Conservation (phyloP, 495 filamentous ascomycete species). For the Rusavskia elegans region DNA sequence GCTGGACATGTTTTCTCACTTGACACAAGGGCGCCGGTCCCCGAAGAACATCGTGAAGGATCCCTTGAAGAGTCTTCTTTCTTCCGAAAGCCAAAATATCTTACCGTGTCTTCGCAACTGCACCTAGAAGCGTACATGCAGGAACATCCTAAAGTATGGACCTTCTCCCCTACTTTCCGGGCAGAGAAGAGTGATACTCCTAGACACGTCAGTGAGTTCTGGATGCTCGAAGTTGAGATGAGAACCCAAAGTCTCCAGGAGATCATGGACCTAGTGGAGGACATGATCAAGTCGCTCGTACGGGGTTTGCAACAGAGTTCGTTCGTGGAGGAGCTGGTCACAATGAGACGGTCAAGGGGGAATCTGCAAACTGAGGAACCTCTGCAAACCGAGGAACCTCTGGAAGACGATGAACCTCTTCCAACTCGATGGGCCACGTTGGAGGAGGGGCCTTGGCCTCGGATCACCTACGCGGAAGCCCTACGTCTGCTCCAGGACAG, state of each 20-base stretch:
- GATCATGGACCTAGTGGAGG: slow-evolving; percentile 67
- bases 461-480: slow-evolving; percentile 73
- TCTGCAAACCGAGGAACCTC: background rate
- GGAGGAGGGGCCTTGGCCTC: slow-evolving; percentile 49
- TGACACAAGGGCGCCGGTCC: slow-evolving; percentile 16
- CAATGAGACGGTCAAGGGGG: slow-evolving; percentile 21
- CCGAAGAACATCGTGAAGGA: slow-evolving; percentile 16
- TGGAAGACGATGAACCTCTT: slow-evolving; percentile 21
- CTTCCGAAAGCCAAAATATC: slow-evolving; percentile 82
- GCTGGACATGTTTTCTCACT: slow-evolving; percentile 91
- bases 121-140: slow-evolving; percentile 89
- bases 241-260: slow-evolving; percentile 53
- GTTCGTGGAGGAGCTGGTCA: slow-evolving; percentile 47
- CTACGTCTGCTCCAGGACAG: slow-evolving; percentile 51
- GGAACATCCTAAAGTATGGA: slow-evolving; percentile 82
- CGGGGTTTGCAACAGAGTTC: slow-evolving; percentile 35
- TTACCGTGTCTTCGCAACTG: slow-evolving; percentile 88
- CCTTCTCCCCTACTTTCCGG: slow-evolving; percentile 81
- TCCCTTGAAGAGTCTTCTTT: slow-evolving; percentile 31
- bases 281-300: slow-evolving; percentile 51
- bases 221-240: slow-evolving; percentile 91
- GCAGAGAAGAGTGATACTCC: slow-evolving; percentile 91
- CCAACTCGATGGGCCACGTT: slow-evolving; percentile 60
- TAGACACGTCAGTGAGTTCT: slow-evolving; percentile 92
- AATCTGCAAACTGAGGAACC: slow-evolving; percentile 13